Evolutionary conservation across 2,329 filamentous ascomycete genomes (phyloP).

Genomic region (Cladophialophora immunda): DNA sequence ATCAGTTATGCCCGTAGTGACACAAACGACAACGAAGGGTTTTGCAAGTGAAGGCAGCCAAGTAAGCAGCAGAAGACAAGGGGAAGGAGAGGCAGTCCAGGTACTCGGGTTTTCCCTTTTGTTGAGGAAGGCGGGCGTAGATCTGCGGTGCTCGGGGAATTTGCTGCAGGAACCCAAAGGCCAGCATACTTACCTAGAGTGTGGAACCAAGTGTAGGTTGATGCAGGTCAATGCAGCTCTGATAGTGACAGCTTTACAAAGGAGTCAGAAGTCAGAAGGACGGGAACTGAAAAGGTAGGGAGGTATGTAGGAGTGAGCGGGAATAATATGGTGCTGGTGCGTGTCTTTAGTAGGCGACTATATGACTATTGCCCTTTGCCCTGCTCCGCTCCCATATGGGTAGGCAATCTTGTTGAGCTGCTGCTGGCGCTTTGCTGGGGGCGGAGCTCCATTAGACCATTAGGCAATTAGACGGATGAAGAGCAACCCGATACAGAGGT

Average conservation of each 20-base stretch:
- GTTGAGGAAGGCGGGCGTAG: neutral
- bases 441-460: neutral
- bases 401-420: slow-evolving; percentile 19
- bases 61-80: slow-evolving; percentile 7
- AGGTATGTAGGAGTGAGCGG: slow-evolving; percentile 7
- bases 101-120: neutral
- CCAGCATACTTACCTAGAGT: slow-evolving; percentile 2
- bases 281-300: neutral
- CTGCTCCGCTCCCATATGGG: neutral
- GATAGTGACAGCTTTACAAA: neutral
- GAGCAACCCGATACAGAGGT: slow-evolving; percentile 14
- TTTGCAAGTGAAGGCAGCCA: neutral
- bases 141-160: slow-evolving; percentile 3
- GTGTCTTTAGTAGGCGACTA: neutral
- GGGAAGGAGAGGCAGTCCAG: neutral
- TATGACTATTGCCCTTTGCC: neutral
- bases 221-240: neutral
- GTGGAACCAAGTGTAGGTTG: neutral
- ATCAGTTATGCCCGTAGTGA: neutral
- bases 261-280: slow-evolving; percentile 7
- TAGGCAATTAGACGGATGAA: slow-evolving; percentile 3
- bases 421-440: neutral
- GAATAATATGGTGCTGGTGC: slow-evolving; percentile 14
- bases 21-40: neutral
- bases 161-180: neutral